A percentile compares a stretch with the other conserved stretches of the same genome.
These are phyloP conservation scores for Cystoderma amianthinum DNA, from an alignment of 768 basidiomycete species.

Conservation along the genomic window DNA sequence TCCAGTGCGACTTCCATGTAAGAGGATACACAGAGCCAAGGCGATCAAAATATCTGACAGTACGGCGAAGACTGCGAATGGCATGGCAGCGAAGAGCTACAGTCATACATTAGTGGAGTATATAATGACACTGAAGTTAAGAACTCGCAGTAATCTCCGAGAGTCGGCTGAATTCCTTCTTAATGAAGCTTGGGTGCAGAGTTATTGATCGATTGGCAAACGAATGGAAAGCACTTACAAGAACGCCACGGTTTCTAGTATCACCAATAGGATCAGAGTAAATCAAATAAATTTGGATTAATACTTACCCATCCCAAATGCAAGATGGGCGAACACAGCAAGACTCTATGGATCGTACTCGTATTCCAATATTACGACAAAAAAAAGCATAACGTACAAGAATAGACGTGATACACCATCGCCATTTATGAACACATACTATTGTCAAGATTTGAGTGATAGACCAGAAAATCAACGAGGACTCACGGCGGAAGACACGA, in stretches of 20 bases:
- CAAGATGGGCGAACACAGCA: constrained; percentile 20
- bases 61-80: constrained; percentile 37
- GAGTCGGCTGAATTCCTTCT: too few species aligned
- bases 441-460: constrained; percentile 1
- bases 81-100: constrained; percentile 32
- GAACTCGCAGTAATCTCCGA: constrained; percentile 11
- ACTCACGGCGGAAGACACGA: constrained; percentile 22
- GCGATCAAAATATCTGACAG: constrained; percentile 40
- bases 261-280: not conserved
- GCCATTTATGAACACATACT: constrained; percentile 23
- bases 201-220: constrained; percentile 15
- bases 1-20: constrained; percentile 30
- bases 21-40: constrained; percentile 29
- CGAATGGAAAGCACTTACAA: not conserved
- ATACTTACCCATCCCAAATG: constrained; percentile 28
- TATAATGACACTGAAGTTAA: not conserved
- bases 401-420: constrained; percentile 22
- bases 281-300: not conserved
- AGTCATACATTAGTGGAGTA: not conserved
- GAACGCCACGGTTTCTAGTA: not conserved
- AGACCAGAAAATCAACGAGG: not conserved
- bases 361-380: not conserved
- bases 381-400: constrained; percentile 15
- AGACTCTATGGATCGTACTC: constrained; percentile 12
- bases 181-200: too few species aligned